Evolutionary conservation across 306 rosid genomes (phyloP), one percentile per base, ranked within the genome.

Genomic region (Glycine latifolia): DNA sequence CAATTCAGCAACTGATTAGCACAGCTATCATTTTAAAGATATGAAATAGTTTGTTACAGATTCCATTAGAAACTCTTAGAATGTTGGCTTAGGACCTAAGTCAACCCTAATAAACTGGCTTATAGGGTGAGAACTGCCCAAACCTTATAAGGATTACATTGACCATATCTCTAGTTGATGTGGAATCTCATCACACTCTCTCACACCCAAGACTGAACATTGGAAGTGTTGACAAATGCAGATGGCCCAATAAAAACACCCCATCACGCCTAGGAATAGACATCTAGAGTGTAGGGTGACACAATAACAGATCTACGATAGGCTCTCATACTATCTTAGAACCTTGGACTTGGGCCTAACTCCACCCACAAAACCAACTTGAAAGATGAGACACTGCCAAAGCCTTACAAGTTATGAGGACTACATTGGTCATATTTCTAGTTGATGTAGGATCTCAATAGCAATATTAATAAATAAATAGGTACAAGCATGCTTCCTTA

Each of bases 1-100:
- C 67, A 39, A 67, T 65, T 73, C 37, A 70, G 69, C 16, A 44
- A 56, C 77, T 56, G 15, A 59, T 70, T 60, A 59, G 8, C 26
- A 58, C 10, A 10, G n/a, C 35, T 59, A 26, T 49, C 62, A 60
- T 58, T 71, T 16, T 12, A 16, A 49, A 56, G 62, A 56, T 84
- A 49, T 33, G 49, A 14, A 67, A n/a, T 71, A 47, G 6, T 44
- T 58, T 65, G 37, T 50, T 10, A 26, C 59, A 69, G 48, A 78
- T n/a, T 54, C 37, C 76, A 44, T 73, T 53, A 55, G 47, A 63
- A 37, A 62, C 69, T 35, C 16, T 6, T 5, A 12, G 10, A 62
- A 5, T 12, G 33, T 62, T 4, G 17, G 17, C n/a, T 5, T 62
- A 33, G 8, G 2, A 14, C 10, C 17, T 12, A 35, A 13, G 9